Evolutionary conservation across 2,329 filamentous ascomycete genomes (phyloP), one percentile per base, ranked within the genome.

Genomic region (Pseudodiploospora longispora): DNA sequence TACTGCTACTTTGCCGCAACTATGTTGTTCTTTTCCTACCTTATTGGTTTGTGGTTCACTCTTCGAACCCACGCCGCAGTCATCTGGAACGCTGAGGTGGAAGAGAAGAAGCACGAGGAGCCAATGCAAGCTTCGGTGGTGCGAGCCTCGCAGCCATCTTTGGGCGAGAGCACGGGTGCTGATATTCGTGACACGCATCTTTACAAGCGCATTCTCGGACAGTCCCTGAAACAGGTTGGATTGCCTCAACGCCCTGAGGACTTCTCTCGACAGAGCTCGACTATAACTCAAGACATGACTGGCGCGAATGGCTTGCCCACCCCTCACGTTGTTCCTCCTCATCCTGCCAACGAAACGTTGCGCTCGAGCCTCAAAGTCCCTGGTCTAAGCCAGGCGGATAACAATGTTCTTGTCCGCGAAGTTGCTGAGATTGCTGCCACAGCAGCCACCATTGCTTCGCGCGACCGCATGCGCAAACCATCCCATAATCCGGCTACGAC

Each of bases 381-480:
- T 1, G 85, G 87, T 4, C 75, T 96, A 27, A 86, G 85, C 10
- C 82, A 87, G 38, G 83, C 87, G 49, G 87, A 95, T 53, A 95
- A 90, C 60, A 82, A 83, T 53, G 77, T 77, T 30, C 72, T 97
- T 10, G 82, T 88, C 27, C 86, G 87, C 38, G 87, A 94, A 57
- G 87, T 97, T 10, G 87, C 89, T 4, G 93, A 97, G 66, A 87
- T 97, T 61, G 91, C 91, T 6, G 91, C 93, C 6, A 93, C 90
- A 1, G 90, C 90, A 12, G 90, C 88, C 1, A 83, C 89, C 2
- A 80, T 95, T 51, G 91, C 90, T 38, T 87, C 90, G 36, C 79
- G 87, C 48, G 89, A 96, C 66, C 65, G 69, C 32, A 48, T 62
- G 12, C 68, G 69, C 40, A 69, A 67, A 47, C 51, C 60, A 10